Evolutionary conservation across 441 rosid species (phyloP).

Genomic region (Pelargonium exstipulatum): DNA sequence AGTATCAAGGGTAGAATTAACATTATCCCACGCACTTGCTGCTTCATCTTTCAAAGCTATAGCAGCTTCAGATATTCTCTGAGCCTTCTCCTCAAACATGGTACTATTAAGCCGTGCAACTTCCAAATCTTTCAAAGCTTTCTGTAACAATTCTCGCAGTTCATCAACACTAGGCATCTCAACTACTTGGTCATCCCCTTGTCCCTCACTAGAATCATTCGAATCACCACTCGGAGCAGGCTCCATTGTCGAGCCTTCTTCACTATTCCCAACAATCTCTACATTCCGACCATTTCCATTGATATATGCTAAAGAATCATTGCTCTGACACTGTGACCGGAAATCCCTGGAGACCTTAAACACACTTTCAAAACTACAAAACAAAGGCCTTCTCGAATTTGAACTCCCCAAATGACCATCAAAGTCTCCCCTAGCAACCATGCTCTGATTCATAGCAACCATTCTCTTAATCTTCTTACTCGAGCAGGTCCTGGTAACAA

Average conservation of each 20-base stretch:
- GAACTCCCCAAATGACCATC: constrained; percentile 23
- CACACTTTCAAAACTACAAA: constrained; percentile 26
- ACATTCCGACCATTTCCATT: constrained; percentile 49
- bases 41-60: constrained; percentile 85
- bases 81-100: constrained; percentile 89
- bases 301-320: constrained; percentile 55
- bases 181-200: constrained; percentile 33
- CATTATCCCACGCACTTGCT: constrained; percentile 51
- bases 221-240: constrained; percentile 26
- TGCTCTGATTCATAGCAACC: constrained; percentile 27
- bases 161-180: constrained; percentile 48
- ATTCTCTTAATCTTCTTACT: constrained; percentile 28
- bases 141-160: constrained; percentile 53
- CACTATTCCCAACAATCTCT: constrained; percentile 38
- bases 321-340: constrained; percentile 45
- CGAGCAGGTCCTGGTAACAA: constrained; percentile 27
- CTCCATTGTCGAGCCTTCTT: constrained; percentile 24
- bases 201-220: constrained; percentile 29
- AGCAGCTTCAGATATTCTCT: constrained; percentile 76
- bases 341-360: constrained; percentile 31
- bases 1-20: constrained; percentile 45
- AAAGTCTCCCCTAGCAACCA: constrained; percentile 28
- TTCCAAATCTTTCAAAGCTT: constrained; percentile 60
- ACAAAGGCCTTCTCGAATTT: constrained; percentile 24
- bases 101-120: constrained; percentile 71